These are phyloP conservation scores for Iberis amara DNA, from an alignment of 441 rosid species.

Conservation along the genomic window DNA sequence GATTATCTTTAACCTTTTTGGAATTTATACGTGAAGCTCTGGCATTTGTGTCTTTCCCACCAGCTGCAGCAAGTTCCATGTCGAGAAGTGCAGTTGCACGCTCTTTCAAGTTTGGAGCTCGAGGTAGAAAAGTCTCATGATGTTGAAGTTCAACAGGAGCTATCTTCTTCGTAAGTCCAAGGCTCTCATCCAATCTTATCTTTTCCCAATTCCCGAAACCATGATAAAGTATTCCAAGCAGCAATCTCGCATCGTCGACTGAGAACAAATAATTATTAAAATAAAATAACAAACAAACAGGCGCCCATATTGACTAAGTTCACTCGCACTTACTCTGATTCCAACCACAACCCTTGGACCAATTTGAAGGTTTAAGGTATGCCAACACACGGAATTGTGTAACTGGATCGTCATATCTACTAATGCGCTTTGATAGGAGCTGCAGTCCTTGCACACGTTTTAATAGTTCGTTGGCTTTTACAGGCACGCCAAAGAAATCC, in stretches of 20 bases:
- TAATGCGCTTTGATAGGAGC: conserved; percentile 75
- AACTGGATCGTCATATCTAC: conserved; percentile 74
- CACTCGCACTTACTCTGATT: conserved; percentile 61
- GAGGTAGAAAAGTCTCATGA: conserved; percentile 96
- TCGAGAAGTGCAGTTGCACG: conserved; percentile 95
- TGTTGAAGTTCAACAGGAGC: conserved; percentile 98
- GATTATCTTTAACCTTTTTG: conserved; percentile 57
- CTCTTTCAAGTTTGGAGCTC: conserved; percentile 95
- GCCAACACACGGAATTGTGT: conserved; percentile 79
- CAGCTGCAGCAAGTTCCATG: conserved; percentile 85
- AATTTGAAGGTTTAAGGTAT: conserved; percentile 93
- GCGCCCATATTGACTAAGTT: not conserved
- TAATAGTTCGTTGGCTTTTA: conserved; percentile 78
- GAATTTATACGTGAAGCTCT: conserved; percentile 67
- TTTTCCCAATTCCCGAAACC: conserved; percentile 99
- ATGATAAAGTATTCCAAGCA: conserved; percentile 81
- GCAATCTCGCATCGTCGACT: conserved; percentile 99
- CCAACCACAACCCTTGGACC: conserved; percentile 99
- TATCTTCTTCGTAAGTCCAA: conserved; percentile 90
- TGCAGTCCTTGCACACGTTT: conserved; percentile 88
- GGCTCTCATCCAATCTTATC: conserved; percentile 85
- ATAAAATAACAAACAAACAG: conserved; percentile 3
- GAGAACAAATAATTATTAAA: conserved; percentile 16
- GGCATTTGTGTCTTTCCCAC: conserved; percentile 56
- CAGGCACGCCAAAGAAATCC: conserved; percentile 95